These are phyloP conservation scores for Colletotrichum sp. DNA, from an alignment of 2,329 filamentous ascomycete genomes.

Conservation along the genomic window DNA sequence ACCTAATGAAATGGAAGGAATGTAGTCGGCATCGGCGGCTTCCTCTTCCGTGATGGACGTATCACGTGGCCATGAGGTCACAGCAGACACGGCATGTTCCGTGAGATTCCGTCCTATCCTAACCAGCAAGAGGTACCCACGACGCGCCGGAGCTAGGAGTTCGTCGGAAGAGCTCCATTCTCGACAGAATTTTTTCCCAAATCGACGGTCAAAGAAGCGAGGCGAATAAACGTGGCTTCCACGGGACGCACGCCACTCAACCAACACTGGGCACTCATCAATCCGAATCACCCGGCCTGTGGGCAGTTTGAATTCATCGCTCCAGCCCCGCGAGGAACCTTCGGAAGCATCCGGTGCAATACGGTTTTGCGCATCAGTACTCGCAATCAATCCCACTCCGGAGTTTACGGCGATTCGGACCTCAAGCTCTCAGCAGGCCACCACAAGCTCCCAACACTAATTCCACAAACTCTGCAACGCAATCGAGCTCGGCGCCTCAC, in stretches of 20 bases:
- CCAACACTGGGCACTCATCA: not conserved
- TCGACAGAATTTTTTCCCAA: slow-evolving; percentile 14
- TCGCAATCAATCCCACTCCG: not conserved
- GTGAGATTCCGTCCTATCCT: not conserved
- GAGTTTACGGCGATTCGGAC: slow-evolving; percentile 14
- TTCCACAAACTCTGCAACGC: not conserved
- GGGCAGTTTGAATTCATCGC: not conserved
- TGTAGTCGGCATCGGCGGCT: not conserved
- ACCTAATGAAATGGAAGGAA: not conserved
- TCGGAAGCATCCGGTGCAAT: not conserved
- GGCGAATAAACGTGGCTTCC: not conserved
- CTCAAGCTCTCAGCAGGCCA: slow-evolving; percentile 1
- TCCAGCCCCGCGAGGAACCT: not conserved
- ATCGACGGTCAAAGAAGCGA: not conserved
- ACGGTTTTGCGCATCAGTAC: not conserved
- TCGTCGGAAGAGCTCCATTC: slow-evolving; percentile 16
- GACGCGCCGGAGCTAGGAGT: not conserved
- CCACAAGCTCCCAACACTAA: not conserved
- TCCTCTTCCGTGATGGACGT: not conserved
- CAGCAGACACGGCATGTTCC: slow-evolving; percentile 1
- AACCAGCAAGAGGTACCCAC: not conserved
- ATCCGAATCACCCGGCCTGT: not conserved
- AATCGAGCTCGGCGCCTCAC: not conserved
- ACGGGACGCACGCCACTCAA: slow-evolving; percentile 5
- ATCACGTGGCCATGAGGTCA: not conserved